A percentile compares a stretch with the other conserved stretches of the same genome.
Conservation (phyloP, 2,329 filamentous ascomycete species). For the Apiospora kogelbergensis region DNA sequence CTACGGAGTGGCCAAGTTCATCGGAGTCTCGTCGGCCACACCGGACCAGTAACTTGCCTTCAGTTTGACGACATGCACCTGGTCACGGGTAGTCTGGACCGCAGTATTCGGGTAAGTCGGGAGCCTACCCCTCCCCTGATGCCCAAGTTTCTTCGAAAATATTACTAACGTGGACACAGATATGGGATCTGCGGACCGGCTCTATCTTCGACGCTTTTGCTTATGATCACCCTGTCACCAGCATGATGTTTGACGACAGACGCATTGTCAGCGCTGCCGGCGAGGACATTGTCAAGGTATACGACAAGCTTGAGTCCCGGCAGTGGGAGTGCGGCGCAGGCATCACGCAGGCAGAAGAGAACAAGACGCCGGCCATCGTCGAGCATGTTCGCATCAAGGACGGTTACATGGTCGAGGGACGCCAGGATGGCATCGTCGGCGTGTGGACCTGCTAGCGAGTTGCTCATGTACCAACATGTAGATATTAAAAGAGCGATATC, state of each 20-base stretch:
- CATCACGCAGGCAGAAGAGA: slow-evolving; percentile 65
- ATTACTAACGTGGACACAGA: slow-evolving; percentile 55
- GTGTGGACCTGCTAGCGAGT: slow-evolving; percentile 61
- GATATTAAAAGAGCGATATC: neutral
- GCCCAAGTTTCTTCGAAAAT: neutral
- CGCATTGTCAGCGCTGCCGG: slow-evolving; percentile 88
- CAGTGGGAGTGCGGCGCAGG: slow-evolving; percentile 97
- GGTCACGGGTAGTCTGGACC: slow-evolving; percentile 88
- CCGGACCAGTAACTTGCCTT: slow-evolving; percentile 87
- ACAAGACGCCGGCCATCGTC: slow-evolving; percentile 66
- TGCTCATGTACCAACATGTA: slow-evolving; percentile 6
- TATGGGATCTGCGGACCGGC: slow-evolving; percentile 96
- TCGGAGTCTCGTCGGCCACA: slow-evolving; percentile 91
- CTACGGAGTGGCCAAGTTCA: slow-evolving; percentile 95
- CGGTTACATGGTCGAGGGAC: slow-evolving; percentile 89
- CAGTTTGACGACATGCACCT: slow-evolving; percentile 97
- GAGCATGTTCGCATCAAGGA: slow-evolving; percentile 90
- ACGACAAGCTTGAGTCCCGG: slow-evolving; percentile 92
- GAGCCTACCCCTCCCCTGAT: no score
- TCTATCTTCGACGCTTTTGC: slow-evolving; percentile 95
- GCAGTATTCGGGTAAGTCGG: slow-evolving; percentile 82
- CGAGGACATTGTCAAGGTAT: slow-evolving; percentile 94
- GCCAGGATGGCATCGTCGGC: slow-evolving; percentile 82
- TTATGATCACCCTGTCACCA: slow-evolving; percentile 87
- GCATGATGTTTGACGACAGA: slow-evolving; percentile 94